Evolutionary conservation across 2,329 filamentous ascomycete genomes (phyloP).

Genomic region (Plectosphaerella cucumerina): DNA sequence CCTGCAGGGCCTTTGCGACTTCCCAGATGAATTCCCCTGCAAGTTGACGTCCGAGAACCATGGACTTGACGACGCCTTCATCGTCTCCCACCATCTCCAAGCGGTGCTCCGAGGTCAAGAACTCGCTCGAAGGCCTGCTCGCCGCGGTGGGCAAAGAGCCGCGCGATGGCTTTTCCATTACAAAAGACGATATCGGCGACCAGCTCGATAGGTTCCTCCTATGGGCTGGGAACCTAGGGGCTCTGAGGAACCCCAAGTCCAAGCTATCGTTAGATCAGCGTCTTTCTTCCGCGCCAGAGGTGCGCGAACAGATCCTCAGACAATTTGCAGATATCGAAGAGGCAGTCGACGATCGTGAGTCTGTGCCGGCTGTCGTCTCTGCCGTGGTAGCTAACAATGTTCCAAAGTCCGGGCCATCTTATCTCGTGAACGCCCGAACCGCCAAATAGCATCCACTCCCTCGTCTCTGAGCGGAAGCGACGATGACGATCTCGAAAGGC

Average conservation of each 20-base stretch:
- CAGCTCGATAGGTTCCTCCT: conserved; percentile 9
- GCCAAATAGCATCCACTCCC: not conserved
- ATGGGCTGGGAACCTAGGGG: conserved; percentile 11
- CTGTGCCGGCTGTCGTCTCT: not conserved
- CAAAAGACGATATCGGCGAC: not conserved
- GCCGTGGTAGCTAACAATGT: not conserved
- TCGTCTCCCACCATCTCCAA: too few relatives aligned
- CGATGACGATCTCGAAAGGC: not conserved
- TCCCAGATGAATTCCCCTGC: too few relatives aligned
- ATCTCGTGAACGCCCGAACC: not conserved
- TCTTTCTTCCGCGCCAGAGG: not conserved
- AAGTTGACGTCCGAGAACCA: too few relatives aligned
- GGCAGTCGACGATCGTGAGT: conserved; percentile 9
- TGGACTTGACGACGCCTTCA: too few relatives aligned
- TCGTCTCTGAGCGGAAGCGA: not conserved
- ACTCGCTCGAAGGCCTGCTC: too few relatives aligned
- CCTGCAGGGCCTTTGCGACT: too few relatives aligned
- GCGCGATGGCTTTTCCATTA: not conserved
- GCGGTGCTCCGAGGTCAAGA: too few relatives aligned
- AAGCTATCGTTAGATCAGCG: conserved; percentile 9
- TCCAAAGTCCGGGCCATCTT: not conserved
- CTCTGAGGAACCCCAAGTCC: not conserved
- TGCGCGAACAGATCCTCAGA: conserved; percentile 4
- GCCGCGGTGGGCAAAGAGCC: not conserved
- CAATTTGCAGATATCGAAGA: conserved; percentile 8